Evolutionary conservation across 2,329 filamentous ascomycete species (phyloP), one percentile per base, ranked within the genome.

Genomic region (Karstenula rhodostoma): DNA sequence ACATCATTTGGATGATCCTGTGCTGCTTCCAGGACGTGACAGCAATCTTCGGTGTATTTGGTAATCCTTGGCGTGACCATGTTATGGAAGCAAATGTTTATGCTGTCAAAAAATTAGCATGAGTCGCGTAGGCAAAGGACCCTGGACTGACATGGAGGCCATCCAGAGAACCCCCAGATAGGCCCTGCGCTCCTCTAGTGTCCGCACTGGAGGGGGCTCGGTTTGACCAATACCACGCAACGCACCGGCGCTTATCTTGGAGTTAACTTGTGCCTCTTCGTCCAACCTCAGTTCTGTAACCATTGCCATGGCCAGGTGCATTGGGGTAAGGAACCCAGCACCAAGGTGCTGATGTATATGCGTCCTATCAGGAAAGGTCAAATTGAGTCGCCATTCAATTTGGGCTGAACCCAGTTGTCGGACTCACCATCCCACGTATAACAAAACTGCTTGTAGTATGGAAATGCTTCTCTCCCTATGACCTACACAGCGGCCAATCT

Each of bases 401-500:
- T 40, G 3, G 12, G 15, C 5, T 40, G 10, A 25, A 27, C 27
- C 6, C 9, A 9, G 22, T 27, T 19, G 9, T n/a, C 42, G 4
- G 15, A 59, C 60, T 49, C 25, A 63, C 60, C 60, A 63, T 23
- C 48, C 57, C 3, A 60, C 29, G 23, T 55, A 60, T 25, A 63
- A 27, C 19, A 63, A 33, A 13, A 60, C 32, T 5, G 22, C 60
- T 48, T 63, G 51, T 25, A 63, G 13, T 10, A 60, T 49, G 9
- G n/a, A 53, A 15, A 60, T 15, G 40, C 35, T 60, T 33, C 33
- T 60, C 19, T 63, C 57, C n/a, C 43, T 44, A 15, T 37, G 57
- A 33, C 53, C 15, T 17, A 60, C 19, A 13, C 55, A 33, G 12
- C 56, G 48, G n/a, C 43, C 44, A 32, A 63, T 55, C 23, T 63